Base-by-base conservation (phyloP, 164 flowering plant species). In the Echeveria elegans region DNA sequence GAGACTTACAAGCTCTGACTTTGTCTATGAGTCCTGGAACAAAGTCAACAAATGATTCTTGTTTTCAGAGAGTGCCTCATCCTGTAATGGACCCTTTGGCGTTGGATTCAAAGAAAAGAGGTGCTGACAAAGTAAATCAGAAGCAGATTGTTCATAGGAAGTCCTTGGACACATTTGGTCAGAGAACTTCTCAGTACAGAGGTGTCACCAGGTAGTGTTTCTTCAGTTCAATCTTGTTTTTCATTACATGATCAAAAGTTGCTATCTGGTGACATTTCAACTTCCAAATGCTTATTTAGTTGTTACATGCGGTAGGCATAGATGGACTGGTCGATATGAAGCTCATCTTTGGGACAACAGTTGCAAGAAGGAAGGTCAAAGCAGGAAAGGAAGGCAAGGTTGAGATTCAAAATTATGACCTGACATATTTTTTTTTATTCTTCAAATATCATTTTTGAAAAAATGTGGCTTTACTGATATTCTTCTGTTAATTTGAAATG, bases 321-420 rank as follows among this genome's bases (percentile, higher is more conserved):
- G 90, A 69, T 84, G 90, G 90, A 86, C 90, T 16, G 90, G 88
- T 18, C 78, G 90, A 73, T 86, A 84, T 69, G 90, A 86, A 78
- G 90, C 90, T 14, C 90, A 86, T 82, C 68, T 86, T 32, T 86
- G 90, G 90, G 90, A 86, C 77, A 86, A 86, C 61, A 86, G 88
- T 69, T 82, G 86, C 77, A 86, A 84, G 82, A 86, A 84, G 71
- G 90, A 86, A 76, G 90, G 90, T 0, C 86, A 86, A 63, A 84
- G 76, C 66, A 81, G 90, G 71, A 86, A 84, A 73, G 90, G 88
- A 69, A 84, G 88, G 60, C 90, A 86, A 82, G 90, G 90, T 82
- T 40, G 63, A 56, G 61, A 56, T 56, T 56, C 32, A 11, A 26
- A 56, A 18, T 63, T 10, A 18, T 12, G 5, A 0, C 6, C 5